Evolutionary conservation across 2,329 filamentous ascomycete genomes (phyloP).

Genomic region (Coleophoma eucalyptorum): DNA sequence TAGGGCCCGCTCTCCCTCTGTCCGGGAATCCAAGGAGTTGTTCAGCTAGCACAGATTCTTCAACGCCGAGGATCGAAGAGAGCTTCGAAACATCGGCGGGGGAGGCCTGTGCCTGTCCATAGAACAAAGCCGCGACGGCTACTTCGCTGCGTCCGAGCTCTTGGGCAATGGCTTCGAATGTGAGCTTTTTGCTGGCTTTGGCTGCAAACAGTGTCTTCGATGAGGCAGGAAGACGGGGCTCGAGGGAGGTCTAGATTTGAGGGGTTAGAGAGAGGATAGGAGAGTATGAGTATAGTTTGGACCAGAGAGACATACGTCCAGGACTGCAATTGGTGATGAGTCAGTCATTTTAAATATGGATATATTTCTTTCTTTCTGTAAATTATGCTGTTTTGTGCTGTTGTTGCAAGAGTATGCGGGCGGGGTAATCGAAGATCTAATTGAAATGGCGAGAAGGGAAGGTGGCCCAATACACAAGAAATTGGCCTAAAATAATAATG

Average conservation of each 20-base stretch:
- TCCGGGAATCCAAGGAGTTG: slow-evolving; percentile 75
- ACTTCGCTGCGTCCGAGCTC: slow-evolving; percentile 79
- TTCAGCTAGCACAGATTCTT: slow-evolving; percentile 49
- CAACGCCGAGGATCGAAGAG: slow-evolving; percentile 59
- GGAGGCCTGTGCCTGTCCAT: slow-evolving; percentile 76
- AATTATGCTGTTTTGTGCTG: neutral
- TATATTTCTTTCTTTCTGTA: neutral
- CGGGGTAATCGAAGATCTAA: neutral
- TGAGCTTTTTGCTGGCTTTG: slow-evolving; percentile 72
- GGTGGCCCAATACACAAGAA: no score
- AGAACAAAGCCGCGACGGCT: slow-evolving; percentile 86
- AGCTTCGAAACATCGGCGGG: slow-evolving; percentile 66
- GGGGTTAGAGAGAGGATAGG: neutral
- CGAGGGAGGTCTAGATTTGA: slow-evolving; percentile 53
- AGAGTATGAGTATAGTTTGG: slow-evolving; percentile 8
- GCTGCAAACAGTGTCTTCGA: slow-evolving; percentile 74
- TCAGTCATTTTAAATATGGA: slow-evolving; percentile 14
- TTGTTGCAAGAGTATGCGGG: neutral
- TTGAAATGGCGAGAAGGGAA: neutral
- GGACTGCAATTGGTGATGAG: slow-evolving; percentile 12
- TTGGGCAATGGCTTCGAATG: slow-evolving; percentile 74
- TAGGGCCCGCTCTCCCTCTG: slow-evolving; percentile 72
- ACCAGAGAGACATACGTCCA: slow-evolving; percentile 13
- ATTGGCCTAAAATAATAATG: no score
- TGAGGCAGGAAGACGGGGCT: slow-evolving; percentile 65